Evolutionary conservation across 1,139 yeast species (phyloP), one percentile per base, ranked within the genome.

Genomic region (Pichia terricola): DNA sequence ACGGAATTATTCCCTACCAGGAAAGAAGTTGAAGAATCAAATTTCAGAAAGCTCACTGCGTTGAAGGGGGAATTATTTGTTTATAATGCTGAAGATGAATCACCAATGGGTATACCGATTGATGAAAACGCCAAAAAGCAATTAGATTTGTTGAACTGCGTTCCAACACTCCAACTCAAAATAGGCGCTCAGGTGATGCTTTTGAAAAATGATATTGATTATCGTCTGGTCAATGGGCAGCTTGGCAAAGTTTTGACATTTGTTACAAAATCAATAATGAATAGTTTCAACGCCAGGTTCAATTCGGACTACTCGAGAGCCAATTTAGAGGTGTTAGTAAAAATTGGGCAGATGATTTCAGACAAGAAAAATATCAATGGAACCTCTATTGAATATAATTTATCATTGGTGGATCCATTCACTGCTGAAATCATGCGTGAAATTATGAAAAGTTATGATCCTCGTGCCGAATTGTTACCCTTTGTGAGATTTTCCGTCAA

Each of bases 171-270:
- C 25, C 69, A 68, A 27, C 66, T 91, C 53, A 89, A 88, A 58
- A 70, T 72, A 39, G 89, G 89, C 30, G 91, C 96, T 0, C 98
- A 91, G 63, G 97, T 91, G 0, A 91, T 91, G 97, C 80, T 94
- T 69, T 75, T 89, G 46, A 89, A 89, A 60, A 91, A 91, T 61
- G 58, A 53, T 34, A 31, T 52, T 2, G 73, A 84, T 44, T 95
- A 88, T 58, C 72, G 80, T 1, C 68, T 91, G 39, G 97, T 89
- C 4, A 91, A 91, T 63, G 98, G 98, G 0, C 79, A 95, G 0
- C 66, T 89, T 38, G 98, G 98, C 0, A 81, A 73, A 50, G 87
- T 91, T 1, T 60, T 85, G 28, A 89, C 78, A 45, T 88, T 91
- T 55, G 40, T 53, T 6, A 46, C 56, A 25, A 35, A 33, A 9